Base-by-base conservation (phyloP, 148 eudicot genomes). In the Persicaria maculosa region DNA sequence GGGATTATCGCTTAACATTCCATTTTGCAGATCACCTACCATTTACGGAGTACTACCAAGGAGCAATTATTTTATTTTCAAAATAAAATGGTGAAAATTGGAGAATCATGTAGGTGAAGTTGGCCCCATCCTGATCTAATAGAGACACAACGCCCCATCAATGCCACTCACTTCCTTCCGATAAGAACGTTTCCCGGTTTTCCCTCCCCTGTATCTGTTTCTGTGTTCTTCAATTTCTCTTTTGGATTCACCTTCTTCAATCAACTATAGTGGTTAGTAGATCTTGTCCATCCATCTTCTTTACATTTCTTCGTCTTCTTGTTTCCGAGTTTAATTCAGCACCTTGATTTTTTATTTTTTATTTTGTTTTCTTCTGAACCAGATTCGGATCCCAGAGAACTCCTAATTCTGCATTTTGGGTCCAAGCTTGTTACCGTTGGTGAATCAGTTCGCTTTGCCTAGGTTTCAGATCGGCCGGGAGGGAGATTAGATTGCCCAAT, bases 401-500 rank as follows among this genome's bases (percentile, higher is more conserved):
- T 64, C 69, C 12, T 64, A 31, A 64, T 65, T 65, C 70, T 65
- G 9, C 46, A 65, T 65, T 65, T 43, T 43, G 70, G 46, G 70
- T 65, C 17, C 45, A 12, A 64, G 69, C 8, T 12, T 8, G 70
- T 77, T 45, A 16, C 20, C 44, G 47, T 73, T 40, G 20, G 9
- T 67, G 74, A 73, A 74, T 64, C 31, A 47, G 55, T 43, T 72
- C 43, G 19, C 43, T 40, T 22, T 14, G 47, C 46, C 67, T 14
- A 14, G 70, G 17, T 65, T n/a, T 65, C 46, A 15, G 70, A 40
- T 65, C 9, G 70, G 70, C 45, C 43, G 17, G 46, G 40, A 64
- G 69, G 46, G 5, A 65, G 45, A 65, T 61, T 48, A 65, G 45
- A 65, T 61, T 48, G 22, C 44, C n/a, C 69, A 77, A 93, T 93